Conservation (phyloP, 805 yeast species). For the Ogataea neopini region DNA sequence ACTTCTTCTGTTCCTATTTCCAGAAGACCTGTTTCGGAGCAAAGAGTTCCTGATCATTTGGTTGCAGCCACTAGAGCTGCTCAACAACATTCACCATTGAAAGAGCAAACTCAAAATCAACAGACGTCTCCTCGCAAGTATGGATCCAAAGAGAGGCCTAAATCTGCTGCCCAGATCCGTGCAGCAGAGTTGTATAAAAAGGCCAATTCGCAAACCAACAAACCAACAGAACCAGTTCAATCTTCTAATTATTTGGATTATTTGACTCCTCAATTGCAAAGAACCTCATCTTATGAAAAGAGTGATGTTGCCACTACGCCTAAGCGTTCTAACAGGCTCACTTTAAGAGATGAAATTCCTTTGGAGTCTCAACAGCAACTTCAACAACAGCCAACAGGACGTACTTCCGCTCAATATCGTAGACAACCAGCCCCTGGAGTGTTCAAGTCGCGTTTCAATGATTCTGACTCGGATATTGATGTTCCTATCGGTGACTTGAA, state of each 20-base stretch:
- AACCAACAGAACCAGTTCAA: constrained; percentile 16
- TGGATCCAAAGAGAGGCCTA: constrained; percentile 12
- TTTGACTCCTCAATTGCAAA: constrained; percentile 21
- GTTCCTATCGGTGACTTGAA: constrained; percentile 21
- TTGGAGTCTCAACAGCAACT: constrained; percentile 10
- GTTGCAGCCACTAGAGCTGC: constrained; percentile 38
- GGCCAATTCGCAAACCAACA: constrained; percentile 40
- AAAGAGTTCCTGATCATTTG: constrained; percentile 19
- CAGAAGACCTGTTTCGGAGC: constrained; percentile 35
- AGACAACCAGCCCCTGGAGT: constrained; percentile 5
- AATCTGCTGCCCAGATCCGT: constrained; percentile 31
- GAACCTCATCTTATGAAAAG: constrained; percentile 61
- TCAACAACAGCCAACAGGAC: constrained; percentile 19
- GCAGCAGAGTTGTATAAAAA: constrained; percentile 58
- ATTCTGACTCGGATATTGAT: constrained; percentile 55
- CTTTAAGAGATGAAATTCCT: constrained; percentile 26
- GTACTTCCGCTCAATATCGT: not conserved
- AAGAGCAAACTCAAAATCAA: constrained; percentile 9
- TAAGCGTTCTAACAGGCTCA: constrained; percentile 34
- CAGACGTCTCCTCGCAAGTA: constrained; percentile 6
- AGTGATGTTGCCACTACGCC: constrained; percentile 23
- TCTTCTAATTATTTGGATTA: constrained; percentile 36
- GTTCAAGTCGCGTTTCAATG: constrained; percentile 58
- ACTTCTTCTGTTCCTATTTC: constrained; percentile 4
- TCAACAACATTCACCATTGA: constrained; percentile 23